Conservation (phyloP, 768 basidiomycete genomes). For the Pilatotrama ljubarskyi region DNA sequence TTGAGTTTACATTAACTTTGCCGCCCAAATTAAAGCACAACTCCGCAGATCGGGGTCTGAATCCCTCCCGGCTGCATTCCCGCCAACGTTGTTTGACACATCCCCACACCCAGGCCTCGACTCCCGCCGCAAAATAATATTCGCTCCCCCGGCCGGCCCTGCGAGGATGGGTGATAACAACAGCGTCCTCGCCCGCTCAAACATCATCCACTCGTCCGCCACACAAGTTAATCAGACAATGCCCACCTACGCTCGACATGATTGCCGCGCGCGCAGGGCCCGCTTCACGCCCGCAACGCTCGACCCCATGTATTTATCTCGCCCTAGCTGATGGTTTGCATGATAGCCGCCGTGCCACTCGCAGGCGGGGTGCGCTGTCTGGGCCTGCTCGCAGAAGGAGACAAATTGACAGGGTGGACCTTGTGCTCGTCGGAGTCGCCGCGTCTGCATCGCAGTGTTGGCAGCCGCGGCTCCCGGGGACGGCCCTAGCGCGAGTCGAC, state of each 20-base stretch:
- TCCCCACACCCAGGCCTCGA: constrained; percentile 4
- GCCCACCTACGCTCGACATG: constrained; percentile 14
- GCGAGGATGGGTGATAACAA: neutral
- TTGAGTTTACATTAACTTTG: constrained; percentile 64
- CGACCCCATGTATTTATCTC: constrained; percentile 18
- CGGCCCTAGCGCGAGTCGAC: neutral
- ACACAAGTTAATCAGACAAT: constrained; percentile 21
- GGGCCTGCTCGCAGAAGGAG: constrained; percentile 1
- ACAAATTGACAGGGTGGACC: neutral
- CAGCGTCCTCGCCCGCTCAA: neutral
- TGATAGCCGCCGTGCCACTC: constrained; percentile 22
- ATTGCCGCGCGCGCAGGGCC: constrained; percentile 19
- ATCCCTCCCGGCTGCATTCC: constrained; percentile 4
- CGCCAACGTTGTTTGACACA: constrained; percentile 18
- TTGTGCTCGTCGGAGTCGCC: neutral
- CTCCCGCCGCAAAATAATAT: neutral
- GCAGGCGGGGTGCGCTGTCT: neutral
- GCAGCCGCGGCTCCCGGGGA: neutral
- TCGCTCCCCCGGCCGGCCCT: neutral
- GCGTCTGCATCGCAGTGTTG: neutral
- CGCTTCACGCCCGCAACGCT: constrained; percentile 16
- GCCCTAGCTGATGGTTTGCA: constrained; percentile 17
- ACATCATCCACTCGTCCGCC: constrained; percentile 5
- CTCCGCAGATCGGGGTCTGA: constrained; percentile 28
- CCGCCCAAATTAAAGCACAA: constrained; percentile 33